These are phyloP conservation scores for Globisporangium nagaii DNA, from an alignment of 352 stramenopile genomes.

Conservation along the genomic window DNA sequence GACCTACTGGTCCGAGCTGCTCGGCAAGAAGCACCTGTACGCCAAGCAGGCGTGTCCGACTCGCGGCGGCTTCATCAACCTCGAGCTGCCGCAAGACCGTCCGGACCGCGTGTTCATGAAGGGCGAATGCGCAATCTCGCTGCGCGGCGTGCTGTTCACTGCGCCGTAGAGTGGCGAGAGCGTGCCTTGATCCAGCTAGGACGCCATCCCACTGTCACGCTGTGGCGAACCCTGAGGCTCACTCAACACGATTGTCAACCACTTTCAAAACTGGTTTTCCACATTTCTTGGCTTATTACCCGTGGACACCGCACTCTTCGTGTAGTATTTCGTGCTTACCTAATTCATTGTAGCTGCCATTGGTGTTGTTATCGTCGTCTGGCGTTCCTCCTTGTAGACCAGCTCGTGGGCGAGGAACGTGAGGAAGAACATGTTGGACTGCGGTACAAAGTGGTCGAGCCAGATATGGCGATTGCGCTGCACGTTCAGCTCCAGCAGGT, in stretches of 20 bases:
- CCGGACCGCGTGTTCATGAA: constrained; percentile 39
- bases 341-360: neutral
- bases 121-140: constrained; percentile 26
- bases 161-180: neutral
- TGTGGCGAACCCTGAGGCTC: no score
- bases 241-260: neutral
- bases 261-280: neutral
- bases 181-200: no score
- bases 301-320: no score
- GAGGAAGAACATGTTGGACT: constrained; percentile 24
- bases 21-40: constrained; percentile 35
- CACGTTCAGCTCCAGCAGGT: neutral
- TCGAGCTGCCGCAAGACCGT: constrained; percentile 27
- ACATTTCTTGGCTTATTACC: no score
- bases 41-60: constrained; percentile 40
- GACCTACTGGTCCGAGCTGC: constrained; percentile 70
- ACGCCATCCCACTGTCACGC: no score
- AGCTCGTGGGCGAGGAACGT: constrained; percentile 20
- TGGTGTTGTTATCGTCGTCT: neutral
- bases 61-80: constrained; percentile 33
- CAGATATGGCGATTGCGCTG: constrained; percentile 4
- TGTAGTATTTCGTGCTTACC: neutral
- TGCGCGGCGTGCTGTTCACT: constrained; percentile 21
- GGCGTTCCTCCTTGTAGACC: neutral
- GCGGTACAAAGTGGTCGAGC: constrained; percentile 21